Percentiles rank a stretch among this genome's conserved stretches.
Conservation (phyloP, 139 green algal species). For the Astrephomene gubernaculifera region DNA sequence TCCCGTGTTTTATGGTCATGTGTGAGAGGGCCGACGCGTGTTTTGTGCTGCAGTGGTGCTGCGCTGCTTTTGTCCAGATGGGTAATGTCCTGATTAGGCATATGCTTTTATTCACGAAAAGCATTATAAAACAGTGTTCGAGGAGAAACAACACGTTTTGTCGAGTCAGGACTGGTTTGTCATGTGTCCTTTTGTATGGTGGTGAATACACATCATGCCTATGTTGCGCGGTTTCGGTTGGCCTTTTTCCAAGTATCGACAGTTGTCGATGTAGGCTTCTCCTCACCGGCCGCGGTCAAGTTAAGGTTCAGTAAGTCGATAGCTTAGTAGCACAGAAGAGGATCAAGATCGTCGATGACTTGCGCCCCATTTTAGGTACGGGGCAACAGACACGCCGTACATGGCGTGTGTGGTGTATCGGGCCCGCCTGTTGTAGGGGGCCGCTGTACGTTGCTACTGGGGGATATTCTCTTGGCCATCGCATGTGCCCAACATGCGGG, state of each 20-base stretch:
- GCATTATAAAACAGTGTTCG: neutral
- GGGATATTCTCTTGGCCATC: too few species aligned
- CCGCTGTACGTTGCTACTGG: neutral
- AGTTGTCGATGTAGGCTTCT: neutral
- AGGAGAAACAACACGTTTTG: constrained; percentile 25
- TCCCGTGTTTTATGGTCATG: constrained; percentile 23
- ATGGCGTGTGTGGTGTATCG: neutral
- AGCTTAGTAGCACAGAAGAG: neutral
- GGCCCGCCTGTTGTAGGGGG: neutral
- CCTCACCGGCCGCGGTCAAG: neutral
- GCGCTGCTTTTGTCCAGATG: constrained; percentile 29
- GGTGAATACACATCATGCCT: constrained; percentile 8
- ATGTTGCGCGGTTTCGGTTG: neutral
- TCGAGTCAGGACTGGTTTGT: constrained; percentile 17
- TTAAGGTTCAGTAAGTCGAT: constrained; percentile 1
- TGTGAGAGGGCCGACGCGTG: constrained; percentile 16
- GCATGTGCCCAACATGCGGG: too few species aligned
- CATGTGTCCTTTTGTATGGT: constrained; percentile 37
- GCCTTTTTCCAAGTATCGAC: constrained; percentile 3
- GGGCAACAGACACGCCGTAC: neutral
- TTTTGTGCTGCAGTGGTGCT: constrained; percentile 29
- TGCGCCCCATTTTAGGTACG: constrained; percentile 3
- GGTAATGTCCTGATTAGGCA: constrained; percentile 30
- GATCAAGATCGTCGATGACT: constrained; percentile 8
- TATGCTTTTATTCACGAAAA: constrained; percentile 34